Base-by-base conservation (phyloP, 495 filamentous ascomycete species). In the Saxophila tyrrhenica region DNA sequence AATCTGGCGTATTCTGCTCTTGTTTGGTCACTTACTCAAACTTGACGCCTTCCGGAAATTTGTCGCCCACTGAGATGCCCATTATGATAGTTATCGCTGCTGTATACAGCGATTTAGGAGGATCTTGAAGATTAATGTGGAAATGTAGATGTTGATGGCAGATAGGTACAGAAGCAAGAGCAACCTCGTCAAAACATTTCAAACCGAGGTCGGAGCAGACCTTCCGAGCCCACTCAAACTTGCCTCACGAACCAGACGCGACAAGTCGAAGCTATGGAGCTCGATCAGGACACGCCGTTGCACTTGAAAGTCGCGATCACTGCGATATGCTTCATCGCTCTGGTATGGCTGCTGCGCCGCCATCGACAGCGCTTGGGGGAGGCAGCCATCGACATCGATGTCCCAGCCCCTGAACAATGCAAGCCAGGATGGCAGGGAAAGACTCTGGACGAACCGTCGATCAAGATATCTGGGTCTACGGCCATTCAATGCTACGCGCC, bases 401-500 rank as follows among this genome's bases (percentile, higher is more conserved):
- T 85, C 10, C 74, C 77, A 1, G 39, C 82, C 19, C 84, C 84
- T 5, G 63, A 74, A 35, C 78, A 84, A 64, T 74, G 77, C 50
- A 59, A 65, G 32, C 64, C 75, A 8, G 72, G 70, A 25, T 80
- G 78, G 69, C 68, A 76, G 7, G 76, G 78, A 10, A 75, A 79
- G 62, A 73, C 81, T 5, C 78, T 94, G 56, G 79, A 85, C 16
- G 66, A 82, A 66, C 69, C 67, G 10, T 57, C 73, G 51, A 71
- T 72, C 58, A 73, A 70, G 60, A 69, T 78, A 32, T 25, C 74
- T 0, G 76, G 73, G 25, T 78, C 77, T 35, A 77, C 75, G 2
- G 74, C 77, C 0, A 85, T 91, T 39, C 85, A 85, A 69, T 90
- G 92, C 73, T 97, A 96, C 66, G 84, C 81, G 49, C 92, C 92